Percentiles rank a stretch among this genome's conserved stretches.
Conservation (phyloP, 108 stramenopile species). For the Nitzschia palea region DNA sequence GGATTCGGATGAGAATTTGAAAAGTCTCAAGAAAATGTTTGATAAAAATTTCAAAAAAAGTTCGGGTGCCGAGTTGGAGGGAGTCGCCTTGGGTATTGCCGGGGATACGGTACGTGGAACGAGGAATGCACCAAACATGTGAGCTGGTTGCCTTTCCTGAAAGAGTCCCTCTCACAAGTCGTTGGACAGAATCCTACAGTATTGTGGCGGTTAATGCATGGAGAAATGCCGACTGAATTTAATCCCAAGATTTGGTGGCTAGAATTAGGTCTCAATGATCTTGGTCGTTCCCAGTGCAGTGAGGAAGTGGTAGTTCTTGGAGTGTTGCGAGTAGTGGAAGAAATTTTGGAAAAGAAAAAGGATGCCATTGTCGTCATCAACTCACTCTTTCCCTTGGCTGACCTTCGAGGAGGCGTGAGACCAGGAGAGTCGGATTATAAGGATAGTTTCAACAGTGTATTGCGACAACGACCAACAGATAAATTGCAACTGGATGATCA, state of each 20-base stretch:
- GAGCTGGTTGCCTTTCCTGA: conserved; percentile 4
- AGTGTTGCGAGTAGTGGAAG: conserved; percentile 77
- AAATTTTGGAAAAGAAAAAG: conserved; percentile 61
- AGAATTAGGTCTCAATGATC: conserved; percentile 79
- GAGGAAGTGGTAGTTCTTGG: conserved; percentile 82
- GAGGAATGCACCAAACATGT: neutral
- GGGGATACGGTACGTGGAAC: conserved; percentile 59
- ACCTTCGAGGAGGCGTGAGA: conserved; percentile 32
- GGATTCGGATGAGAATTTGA: conserved; percentile 6
- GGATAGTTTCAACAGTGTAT: conserved; percentile 22
- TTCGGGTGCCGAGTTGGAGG: conserved; percentile 20
- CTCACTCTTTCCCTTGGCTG: conserved; percentile 70
- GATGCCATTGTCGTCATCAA: conserved; percentile 83
- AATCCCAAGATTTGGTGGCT: conserved; percentile 88
- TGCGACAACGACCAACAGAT: neutral
- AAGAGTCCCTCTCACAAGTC: neutral
- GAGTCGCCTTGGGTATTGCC: conserved; percentile 59
- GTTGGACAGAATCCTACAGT: conserved; percentile 35
- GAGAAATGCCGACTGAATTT: conserved; percentile 67
- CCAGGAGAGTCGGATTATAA: conserved; percentile 23
- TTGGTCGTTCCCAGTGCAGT: conserved; percentile 73
- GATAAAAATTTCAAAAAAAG: conserved; percentile 26
- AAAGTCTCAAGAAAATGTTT: conserved; percentile 17
- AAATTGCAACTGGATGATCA: neutral
- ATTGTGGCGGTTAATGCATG: conserved; percentile 46